Base-by-base conservation (phyloP, 805 yeast species). In the Priceomyces melissophilus region DNA sequence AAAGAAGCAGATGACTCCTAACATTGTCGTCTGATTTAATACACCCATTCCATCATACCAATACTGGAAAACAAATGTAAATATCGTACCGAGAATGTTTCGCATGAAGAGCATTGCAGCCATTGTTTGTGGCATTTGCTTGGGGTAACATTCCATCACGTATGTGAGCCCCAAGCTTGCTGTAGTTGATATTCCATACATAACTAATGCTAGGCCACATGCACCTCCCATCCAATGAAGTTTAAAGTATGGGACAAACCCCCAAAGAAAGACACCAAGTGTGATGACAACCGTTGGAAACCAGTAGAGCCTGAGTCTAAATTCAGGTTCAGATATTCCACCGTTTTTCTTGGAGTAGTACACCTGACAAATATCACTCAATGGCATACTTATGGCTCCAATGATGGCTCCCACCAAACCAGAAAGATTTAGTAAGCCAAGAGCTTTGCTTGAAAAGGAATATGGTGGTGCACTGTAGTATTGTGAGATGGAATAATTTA, bases 141-240 rank as follows among this genome's bases (percentile, higher is more conserved):
- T 32, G n/a, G 45, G 45, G 11, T 42, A 38, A 14, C 45, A n/a
- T 32, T 42, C 45, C 10, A 42, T 20, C 11, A 33, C 39, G 20
- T 38, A 42, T 11, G 35, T 32, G 17, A 32, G 13, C 4, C 8
- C 11, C 12, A 32, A 9, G n/a, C 35, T 17, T 13, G 35, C 23
- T 8, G 23, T 10, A 3, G 14, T 10, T 9, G 25, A 15, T 15
- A 32, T 13, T 16, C 35, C 35, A 9, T 16, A 14, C 17, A 75
- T 76, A 49, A 76, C 73, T 40, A 73, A 66, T 46, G 81, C 81
- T 26, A 79, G 73, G 47, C 79, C 79, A 36, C 61, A 4, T 35
- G 72, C 65, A 29, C 31, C 31, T 13, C 12, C 31, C 14, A 29
- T 29, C 78, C 79, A 73, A 17, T 65, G 62, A 2, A 53, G 50